Conservation (phyloP, 805 yeast species). For the Sugiyamaella marilandica region DNA sequence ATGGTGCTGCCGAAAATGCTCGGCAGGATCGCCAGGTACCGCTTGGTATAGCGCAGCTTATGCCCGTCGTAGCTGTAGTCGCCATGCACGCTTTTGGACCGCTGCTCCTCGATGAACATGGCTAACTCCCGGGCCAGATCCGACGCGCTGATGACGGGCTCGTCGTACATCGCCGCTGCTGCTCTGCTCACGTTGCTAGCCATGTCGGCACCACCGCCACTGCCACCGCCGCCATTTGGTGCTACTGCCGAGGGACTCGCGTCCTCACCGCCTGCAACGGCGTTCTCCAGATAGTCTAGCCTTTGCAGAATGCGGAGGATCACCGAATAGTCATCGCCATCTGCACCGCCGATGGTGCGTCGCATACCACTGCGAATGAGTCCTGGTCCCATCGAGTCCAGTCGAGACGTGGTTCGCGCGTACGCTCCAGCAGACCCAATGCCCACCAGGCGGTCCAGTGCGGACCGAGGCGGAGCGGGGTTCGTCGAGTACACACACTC, state of each 20-base stretch:
- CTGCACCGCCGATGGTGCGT: neutral
- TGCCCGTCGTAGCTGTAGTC: conserved; percentile 4
- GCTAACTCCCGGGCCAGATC: neutral
- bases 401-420: conserved; percentile 3
- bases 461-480: neutral
- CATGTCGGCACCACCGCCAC: neutral
- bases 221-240: no score
- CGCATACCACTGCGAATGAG: neutral
- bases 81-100: neutral
- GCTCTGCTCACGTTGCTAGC: neutral
- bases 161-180: neutral
- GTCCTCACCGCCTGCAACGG: neutral
- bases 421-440: conserved; percentile 2
- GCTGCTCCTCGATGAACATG: conserved; percentile 2
- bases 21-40: conserved; percentile 18
- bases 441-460: neutral
- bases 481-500: conserved; percentile 19
- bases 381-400: neutral
- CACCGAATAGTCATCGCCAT: conserved; percentile 1
- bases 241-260: neutral
- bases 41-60: conserved; percentile 18
- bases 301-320: conserved; percentile 1
- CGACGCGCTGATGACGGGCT: neutral
- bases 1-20: conserved; percentile 19
- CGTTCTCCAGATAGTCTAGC: conserved; percentile 1